phyloP scores from a whole-genome alignment of 768 basidiomycete genomes.

The Termitomyces sp. region DNA sequence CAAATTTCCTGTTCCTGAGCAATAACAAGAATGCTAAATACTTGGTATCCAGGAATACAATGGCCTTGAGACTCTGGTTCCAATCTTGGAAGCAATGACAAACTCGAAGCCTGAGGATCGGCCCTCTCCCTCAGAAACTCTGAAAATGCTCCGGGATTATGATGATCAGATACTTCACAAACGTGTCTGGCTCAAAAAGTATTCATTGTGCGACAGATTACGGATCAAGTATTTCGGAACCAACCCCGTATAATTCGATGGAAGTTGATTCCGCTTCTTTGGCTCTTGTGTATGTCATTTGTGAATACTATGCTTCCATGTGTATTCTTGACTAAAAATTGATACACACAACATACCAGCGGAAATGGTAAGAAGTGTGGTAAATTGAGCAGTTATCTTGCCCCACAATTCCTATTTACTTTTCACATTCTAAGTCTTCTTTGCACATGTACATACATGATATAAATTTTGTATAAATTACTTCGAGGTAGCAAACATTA shows the following conservation, averaged over 20 bases:
- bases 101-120: slow-evolving; percentile 1
- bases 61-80: neutral
- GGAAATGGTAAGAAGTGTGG: no score
- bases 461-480: no score
- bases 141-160: neutral
- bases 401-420: no score
- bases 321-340: no score
- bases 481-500: no score
- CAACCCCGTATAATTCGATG: neutral
- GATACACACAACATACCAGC: no score
- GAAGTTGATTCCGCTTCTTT: neutral
- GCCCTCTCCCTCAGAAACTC: neutral
- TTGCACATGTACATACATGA: no score
- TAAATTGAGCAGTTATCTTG: no score
- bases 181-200: slow-evolving; percentile 1
- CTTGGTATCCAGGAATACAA: slow-evolving; percentile 2
- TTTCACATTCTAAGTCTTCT: no score
- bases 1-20: neutral
- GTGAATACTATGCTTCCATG: no score
- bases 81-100: slow-evolving; percentile 3
- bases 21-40: neutral
- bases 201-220: neutral
- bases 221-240: neutral
- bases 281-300: no score
- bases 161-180: neutral